A percentile compares a stretch with the other conserved stretches of the same genome.
phyloP scores from a whole-genome alignment of 1,139 yeast species.

The Hanseniaspora uvarum region DNA sequence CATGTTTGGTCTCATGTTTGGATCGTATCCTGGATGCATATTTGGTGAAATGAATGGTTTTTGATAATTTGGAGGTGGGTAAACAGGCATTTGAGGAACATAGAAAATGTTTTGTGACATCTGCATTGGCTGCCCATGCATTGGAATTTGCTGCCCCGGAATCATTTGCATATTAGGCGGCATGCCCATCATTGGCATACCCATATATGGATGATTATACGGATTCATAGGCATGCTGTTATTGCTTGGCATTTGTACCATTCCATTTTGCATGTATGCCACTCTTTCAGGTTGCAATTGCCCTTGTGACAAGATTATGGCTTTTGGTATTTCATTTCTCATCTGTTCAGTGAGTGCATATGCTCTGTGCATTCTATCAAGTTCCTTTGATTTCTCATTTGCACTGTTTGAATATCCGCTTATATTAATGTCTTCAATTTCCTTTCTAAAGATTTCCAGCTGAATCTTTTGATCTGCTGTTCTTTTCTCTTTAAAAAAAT shows the following conservation, averaged over 20 bases:
- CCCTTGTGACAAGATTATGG: background rate
- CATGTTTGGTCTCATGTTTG: background rate
- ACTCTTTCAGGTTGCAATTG: background rate
- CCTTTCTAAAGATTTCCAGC: background rate
- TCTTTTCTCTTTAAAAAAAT: background rate
- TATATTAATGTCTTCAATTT: constrained; percentile 8
- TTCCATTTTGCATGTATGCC: background rate
- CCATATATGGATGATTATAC: background rate
- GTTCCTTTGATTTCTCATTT: background rate
- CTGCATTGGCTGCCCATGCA: background rate
- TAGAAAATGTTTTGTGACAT: background rate
- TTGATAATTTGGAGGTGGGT: background rate
- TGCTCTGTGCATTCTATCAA: background rate
- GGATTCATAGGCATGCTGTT: background rate
- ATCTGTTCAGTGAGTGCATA: background rate
- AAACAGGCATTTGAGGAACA: constrained; percentile 5
- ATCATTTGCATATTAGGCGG: background rate
- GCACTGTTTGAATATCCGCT: constrained; percentile 10
- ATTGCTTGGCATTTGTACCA: background rate
- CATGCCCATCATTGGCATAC: constrained; percentile 1
- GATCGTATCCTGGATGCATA: background rate
- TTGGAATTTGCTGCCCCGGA: background rate
- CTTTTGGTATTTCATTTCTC: background rate
- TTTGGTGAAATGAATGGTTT: background rate
- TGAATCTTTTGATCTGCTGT: background rate